phyloP scores from a whole-genome alignment of 2,329 filamentous ascomycete genomes.

The Epicoccum sorghinum region DNA sequence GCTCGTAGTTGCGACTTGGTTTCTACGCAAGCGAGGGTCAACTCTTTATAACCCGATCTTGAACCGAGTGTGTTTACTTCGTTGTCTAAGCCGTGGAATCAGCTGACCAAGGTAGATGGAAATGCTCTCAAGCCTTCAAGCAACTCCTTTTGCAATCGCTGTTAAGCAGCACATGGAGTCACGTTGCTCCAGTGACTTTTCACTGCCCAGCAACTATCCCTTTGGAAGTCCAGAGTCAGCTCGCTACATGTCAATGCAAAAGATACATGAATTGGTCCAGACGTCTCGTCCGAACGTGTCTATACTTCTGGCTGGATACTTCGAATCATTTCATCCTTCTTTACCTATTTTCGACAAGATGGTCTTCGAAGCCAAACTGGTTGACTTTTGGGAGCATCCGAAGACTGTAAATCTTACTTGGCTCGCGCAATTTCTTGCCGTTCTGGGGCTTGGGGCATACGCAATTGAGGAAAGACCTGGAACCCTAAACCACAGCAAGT shows the following conservation, averaged over 20 bases:
- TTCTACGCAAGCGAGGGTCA: slow-evolving; percentile 23
- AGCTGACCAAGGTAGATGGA: slow-evolving; percentile 18
- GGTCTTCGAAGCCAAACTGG: slow-evolving; percentile 13
- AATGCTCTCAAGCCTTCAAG: slow-evolving; percentile 14
- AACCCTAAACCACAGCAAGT: neutral
- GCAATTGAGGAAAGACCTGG: slow-evolving; percentile 10
- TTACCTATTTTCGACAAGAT: slow-evolving; percentile 19
- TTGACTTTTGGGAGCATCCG: slow-evolving; percentile 12
- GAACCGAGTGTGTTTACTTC: slow-evolving; percentile 11
- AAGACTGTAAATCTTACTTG: slow-evolving; percentile 17
- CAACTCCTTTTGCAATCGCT: slow-evolving; percentile 17
- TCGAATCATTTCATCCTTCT: slow-evolving; percentile 18
- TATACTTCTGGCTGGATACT: slow-evolving; percentile 19
- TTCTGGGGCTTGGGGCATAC: slow-evolving; percentile 29
- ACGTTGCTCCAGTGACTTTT: slow-evolving; percentile 23
- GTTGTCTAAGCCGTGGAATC: neutral
- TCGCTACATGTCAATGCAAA: slow-evolving; percentile 19
- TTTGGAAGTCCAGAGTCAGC: slow-evolving; percentile 23
- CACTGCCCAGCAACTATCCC: slow-evolving; percentile 29
- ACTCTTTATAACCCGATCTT: slow-evolving; percentile 24
- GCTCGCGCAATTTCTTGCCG: slow-evolving; percentile 25
- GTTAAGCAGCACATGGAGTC: slow-evolving; percentile 20
- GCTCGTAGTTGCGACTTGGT: slow-evolving; percentile 26
- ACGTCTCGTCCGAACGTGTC: slow-evolving; percentile 1
- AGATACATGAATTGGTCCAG: slow-evolving; percentile 17